Percentiles rank a stretch among this genome's conserved stretches.
phyloP scores from a whole-genome alignment of 371 early-diverging fungal genomes.

The Mucor ambiguus region DNA sequence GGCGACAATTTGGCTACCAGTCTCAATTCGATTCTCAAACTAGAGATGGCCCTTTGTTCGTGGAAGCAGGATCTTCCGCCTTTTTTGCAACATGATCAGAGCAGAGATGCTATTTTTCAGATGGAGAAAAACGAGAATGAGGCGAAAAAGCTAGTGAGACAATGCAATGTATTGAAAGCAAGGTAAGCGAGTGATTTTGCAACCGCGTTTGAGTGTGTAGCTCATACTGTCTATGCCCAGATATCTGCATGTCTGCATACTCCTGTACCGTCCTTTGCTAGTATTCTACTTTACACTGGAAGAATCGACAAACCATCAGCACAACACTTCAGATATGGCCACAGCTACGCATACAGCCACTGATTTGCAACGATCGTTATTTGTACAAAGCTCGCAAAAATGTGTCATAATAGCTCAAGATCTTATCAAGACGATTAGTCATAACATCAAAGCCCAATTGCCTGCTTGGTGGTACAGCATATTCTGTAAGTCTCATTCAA shows the following conservation, averaged over 20 bases:
- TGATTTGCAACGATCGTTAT: constrained; percentile 25
- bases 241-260: constrained; percentile 31
- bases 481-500: constrained; percentile 25
- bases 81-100: constrained; percentile 17
- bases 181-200: constrained; percentile 10
- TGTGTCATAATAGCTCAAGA: constrained; percentile 30
- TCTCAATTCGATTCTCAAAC: constrained; percentile 20
- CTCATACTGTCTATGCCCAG: constrained; percentile 8
- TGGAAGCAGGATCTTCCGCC: constrained; percentile 31
- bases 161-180: constrained; percentile 30
- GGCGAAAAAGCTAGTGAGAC: constrained; percentile 19
- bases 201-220: background rate
- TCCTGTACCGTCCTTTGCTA: constrained; percentile 29
- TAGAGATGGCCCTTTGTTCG: constrained; percentile 26
- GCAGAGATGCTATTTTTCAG: background rate
- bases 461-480: constrained; percentile 37
- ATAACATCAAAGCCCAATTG: constrained; percentile 21
- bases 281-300: constrained; percentile 31
- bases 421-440: constrained; percentile 28
- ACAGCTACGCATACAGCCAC: background rate
- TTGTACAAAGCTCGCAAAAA: constrained; percentile 25
- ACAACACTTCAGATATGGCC: background rate
- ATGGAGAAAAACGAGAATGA: background rate
- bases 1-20: constrained; percentile 16
- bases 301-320: constrained; percentile 11